A percentile compares a stretch with the other conserved stretches of the same genome.
Conservation (phyloP, 345 rosid genomes). For the Hibiscus trionum region DNA sequence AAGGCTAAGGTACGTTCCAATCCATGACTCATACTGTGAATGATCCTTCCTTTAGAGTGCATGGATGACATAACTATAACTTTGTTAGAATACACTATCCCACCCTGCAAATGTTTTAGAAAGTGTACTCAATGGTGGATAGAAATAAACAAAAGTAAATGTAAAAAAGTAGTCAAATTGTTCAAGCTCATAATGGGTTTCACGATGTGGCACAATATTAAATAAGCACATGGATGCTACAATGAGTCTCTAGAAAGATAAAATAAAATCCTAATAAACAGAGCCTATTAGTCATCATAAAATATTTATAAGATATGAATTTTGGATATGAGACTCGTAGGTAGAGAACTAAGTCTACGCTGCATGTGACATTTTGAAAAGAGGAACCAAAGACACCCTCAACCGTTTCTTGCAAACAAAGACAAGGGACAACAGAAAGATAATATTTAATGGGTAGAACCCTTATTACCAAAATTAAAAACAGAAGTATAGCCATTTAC, state of each 20-base stretch:
- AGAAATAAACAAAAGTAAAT: not conserved
- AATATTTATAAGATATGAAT: not conserved
- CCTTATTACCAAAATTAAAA: not conserved
- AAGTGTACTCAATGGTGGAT: conserved; percentile 2
- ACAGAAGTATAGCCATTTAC: conserved; percentile 20
- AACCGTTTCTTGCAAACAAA: not conserved
- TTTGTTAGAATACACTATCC: conserved; percentile 71
- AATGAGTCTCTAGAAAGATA: not conserved
- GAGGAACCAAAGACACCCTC: not conserved
- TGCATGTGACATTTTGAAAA: not conserved
- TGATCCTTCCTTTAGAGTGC: conserved; percentile 41
- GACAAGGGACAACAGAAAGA: conserved; percentile 1
- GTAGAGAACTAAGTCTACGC: conserved; percentile 4
- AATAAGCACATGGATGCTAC: not conserved
- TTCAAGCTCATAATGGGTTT: conserved; percentile 2
- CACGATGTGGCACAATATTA: not conserved
- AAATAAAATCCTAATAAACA: not conserved
- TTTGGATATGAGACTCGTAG: not conserved
- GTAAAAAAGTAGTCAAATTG: not conserved
- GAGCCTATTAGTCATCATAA: not conserved
- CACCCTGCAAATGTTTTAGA: conserved; percentile 50
- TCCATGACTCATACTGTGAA: conserved; percentile 38
- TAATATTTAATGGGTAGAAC: not conserved
- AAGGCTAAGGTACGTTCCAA: conserved; percentile 47
- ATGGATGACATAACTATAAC: conserved; percentile 48